Evolutionary conservation across 2,329 filamentous ascomycete genomes (phyloP), one percentile per base, ranked within the genome.

Genomic region (Botrytis medusae): DNA sequence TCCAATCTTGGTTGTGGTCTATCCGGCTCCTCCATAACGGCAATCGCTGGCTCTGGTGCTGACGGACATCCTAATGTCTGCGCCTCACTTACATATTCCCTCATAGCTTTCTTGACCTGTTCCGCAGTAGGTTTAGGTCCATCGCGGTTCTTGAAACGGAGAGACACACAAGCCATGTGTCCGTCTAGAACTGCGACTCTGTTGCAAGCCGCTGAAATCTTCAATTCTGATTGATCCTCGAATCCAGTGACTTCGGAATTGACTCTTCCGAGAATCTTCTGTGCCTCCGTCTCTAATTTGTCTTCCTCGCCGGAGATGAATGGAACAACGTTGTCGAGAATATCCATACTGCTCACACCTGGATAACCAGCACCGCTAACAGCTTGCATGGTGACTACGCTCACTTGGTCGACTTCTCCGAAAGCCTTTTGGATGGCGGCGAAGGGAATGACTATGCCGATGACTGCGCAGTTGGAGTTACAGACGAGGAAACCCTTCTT

Each of bases 381-480:
- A 74, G 96, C 95, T 85, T 98, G 96, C 88, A 97, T 91, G 61
- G 96, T 98, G 78, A 98, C 94, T 70, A 98, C 93, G 77, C 86
- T 89, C 78, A 90, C 90, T 78, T 84, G 83, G 75, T 93, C 92
- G 77, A 97, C 92, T 79, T 91, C 90, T 62, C 95, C 96, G 80
- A 98, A 97, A 79, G 89, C 90, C 70, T 91, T 89, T 82, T 97
- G 93, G 51, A 98, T 89, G 25, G 95, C 95, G 18, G 94, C 94
- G 81, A 98, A 95, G 37, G 96, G 96, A 76, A 97, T 97, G 75
- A 98, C 95, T 74, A 98, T 90, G 65, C 95, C 95, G 79, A 98
- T 97, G 80, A 98, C 95, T 73, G 95, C 95, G 84, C 96, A 99
- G 85, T 98, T 98, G 77, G 94, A 97, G 86, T 98, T 98, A 88